Conservation (phyloP, 1,139 yeast genomes). For the Suhomyces panamericanus region DNA sequence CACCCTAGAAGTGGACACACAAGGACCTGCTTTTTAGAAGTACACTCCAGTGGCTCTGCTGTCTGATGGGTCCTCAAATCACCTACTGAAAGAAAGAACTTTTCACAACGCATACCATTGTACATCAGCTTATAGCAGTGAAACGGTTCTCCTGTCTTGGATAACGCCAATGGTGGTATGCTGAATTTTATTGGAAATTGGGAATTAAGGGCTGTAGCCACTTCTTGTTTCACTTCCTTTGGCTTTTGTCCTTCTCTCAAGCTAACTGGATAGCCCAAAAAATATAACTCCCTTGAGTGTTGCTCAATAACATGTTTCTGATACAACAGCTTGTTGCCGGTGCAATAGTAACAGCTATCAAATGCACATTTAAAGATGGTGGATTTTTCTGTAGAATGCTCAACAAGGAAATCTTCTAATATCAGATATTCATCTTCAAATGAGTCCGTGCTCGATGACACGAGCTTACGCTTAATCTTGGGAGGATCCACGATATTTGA, state of each 20-base stretch:
- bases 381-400: background rate
- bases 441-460: conserved; percentile 6
- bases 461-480: background rate
- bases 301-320: conserved; percentile 31
- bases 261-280: conserved; percentile 37
- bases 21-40: conserved; percentile 32
- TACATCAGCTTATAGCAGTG: conserved; percentile 1
- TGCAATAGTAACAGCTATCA: conserved; percentile 29
- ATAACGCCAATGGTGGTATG: conserved; percentile 29
- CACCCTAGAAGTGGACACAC: conserved; percentile 46
- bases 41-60: conserved; percentile 24
- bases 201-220: conserved; percentile 16
- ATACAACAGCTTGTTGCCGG: conserved; percentile 34
- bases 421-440: conserved; percentile 32
- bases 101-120: conserved; percentile 17
- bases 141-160: conserved; percentile 22
- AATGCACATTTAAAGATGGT: conserved; percentile 33
- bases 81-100: conserved; percentile 20
- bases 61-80: conserved; percentile 26
- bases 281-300: conserved; percentile 27
- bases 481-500: conserved; percentile 2
- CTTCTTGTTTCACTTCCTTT: conserved; percentile 13
- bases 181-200: conserved; percentile 31
- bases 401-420: conserved; percentile 16
- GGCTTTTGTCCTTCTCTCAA: conserved; percentile 6